Evolutionary conservation across 1,284 basidiomycete species (phyloP), one percentile per base, ranked within the genome.

Genomic region (Ceratobasidium theobromae): DNA sequence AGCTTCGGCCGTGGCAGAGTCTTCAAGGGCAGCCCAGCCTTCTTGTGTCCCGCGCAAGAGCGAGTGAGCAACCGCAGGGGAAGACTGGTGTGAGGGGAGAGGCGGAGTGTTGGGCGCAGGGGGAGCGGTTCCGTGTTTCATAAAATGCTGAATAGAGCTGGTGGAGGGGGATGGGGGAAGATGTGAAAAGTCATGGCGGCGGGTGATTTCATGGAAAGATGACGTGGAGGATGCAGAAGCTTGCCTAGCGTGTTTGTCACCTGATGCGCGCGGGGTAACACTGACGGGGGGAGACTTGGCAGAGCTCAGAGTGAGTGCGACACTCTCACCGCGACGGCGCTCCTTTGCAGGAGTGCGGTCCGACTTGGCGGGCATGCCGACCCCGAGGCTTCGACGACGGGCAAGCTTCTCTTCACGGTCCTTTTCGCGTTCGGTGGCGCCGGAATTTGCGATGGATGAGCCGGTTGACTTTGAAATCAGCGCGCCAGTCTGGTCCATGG

Each of bases 1-100:
- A 3, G 93, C 93, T 73, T 97, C 94, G 2, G 87, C 89, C 1
- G 96, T 95, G 16, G 88, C 88, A 69, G 93, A 88, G 72, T 96
- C 91, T 73, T 90, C 88, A 71, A 91, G 79, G 4, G 69, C 88
- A 25, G 86, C 87, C 89, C 90, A 93, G 23, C 90, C 90, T 75
- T 93, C 90, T 72, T 93, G 86, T 4, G 86, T 87, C 27, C 91
- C 86, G 72, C 91, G 82, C 55, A 93, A 79, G 64, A 91, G 77
- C 14, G 89, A 89, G 75, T 93, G 88, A 0, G 88, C 88, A 67
- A 90, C 88, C 12, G 55, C 58, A 9, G 69, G 68, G 12, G 69
- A 69, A 3, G 69, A 67, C 25, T 69, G 68, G 35, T 70, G 69
- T 11, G 66, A 54, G 89, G 11, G 86, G 79, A 35, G 87, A 80